Percentiles rank a stretch among this genome's conserved stretches.
Conservation (phyloP, 2,329 filamentous ascomycete species). For the Akanthomyces dipterigenus region DNA sequence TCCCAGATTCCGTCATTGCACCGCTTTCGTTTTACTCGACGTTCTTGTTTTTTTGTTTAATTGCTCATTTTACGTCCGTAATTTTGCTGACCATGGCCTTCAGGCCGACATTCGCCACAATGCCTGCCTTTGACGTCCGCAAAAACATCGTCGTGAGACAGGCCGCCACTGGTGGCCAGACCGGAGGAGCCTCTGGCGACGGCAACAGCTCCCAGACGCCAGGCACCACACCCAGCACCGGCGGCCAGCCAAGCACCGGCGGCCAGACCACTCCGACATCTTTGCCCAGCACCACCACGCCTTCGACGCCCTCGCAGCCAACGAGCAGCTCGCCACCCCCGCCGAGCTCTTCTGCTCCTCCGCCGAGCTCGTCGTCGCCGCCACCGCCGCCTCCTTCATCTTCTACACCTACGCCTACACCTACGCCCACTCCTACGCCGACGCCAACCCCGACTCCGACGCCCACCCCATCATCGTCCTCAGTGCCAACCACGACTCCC, state of each 20-base stretch:
- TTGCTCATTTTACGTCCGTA: background rate
- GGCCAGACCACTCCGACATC: background rate
- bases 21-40: background rate
- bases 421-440: background rate
- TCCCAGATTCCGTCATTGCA: background rate
- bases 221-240: background rate
- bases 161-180: background rate
- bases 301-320: background rate
- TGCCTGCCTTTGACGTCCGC: conserved; percentile 2
- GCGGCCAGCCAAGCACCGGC: background rate
- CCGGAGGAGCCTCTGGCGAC: background rate
- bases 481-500: background rate
- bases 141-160: background rate
- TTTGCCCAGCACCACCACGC: background rate
- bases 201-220: background rate
- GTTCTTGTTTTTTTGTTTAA: background rate
- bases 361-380: background rate
- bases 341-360: background rate
- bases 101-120: background rate
- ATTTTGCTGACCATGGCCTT: background rate
- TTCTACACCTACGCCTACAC: background rate
- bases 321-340: background rate
- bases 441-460: conserved; percentile 10
- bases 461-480: background rate
- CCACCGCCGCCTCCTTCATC: background rate